Evolutionary conservation across 177 flowering plant species (phyloP).

Genomic region (Telopea speciosissima): DNA sequence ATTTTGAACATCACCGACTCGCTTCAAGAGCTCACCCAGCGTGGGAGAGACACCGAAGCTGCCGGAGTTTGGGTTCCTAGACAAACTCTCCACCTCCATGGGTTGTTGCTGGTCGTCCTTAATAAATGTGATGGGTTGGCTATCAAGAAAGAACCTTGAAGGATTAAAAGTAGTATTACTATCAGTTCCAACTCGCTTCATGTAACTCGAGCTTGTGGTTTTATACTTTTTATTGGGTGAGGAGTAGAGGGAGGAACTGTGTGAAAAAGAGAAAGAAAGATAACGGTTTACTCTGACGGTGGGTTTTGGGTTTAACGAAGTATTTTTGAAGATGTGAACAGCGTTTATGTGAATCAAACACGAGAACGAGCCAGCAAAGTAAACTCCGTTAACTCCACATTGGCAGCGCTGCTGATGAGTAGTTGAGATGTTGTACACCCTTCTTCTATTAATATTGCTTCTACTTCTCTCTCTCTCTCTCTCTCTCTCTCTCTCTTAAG

Average conservation of each 20-base stretch:
- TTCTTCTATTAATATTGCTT: too few relatives aligned
- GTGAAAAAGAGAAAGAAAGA: not conserved
- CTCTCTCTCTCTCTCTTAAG: too few relatives aligned
- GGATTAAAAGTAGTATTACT: not conserved
- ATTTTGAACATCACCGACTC: slow-evolving; percentile 34
- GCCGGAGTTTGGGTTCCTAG: not conserved
- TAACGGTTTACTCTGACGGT: not conserved
- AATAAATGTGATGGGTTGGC: slow-evolving; percentile 2
- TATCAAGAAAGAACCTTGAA: not conserved
- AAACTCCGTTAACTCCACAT: too few relatives aligned
- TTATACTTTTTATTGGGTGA: not conserved
- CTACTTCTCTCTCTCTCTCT: too few relatives aligned
- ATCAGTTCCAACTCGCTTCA: not conserved
- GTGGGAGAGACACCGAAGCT: slow-evolving; percentile 28
- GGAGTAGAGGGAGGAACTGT: too few relatives aligned
- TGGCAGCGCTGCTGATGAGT: not conserved
- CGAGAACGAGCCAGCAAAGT: too few relatives aligned
- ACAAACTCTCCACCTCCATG: slow-evolving; percentile 15
- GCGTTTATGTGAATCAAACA: not conserved
- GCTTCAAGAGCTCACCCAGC: slow-evolving; percentile 51
- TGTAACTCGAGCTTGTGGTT: not conserved
- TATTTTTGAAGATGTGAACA: not conserved
- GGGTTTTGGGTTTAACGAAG: not conserved
- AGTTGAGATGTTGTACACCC: not conserved
- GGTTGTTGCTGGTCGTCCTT: not conserved